Conservation (phyloP, 2,329 filamentous ascomycete genomes). For the Fusarium denticulatum region DNA sequence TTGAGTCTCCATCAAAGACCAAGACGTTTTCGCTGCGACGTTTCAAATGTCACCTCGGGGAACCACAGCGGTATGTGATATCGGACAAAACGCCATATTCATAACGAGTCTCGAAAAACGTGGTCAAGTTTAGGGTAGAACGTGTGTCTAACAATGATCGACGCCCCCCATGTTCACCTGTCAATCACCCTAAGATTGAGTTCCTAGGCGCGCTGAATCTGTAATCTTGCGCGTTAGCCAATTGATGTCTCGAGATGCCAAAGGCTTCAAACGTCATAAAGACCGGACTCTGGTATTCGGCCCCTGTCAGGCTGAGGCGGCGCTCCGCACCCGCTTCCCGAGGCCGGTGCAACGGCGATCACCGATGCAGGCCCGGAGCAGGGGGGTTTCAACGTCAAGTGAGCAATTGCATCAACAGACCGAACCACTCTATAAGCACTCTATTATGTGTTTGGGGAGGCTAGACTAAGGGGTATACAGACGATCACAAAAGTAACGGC, state of each 20-base stretch:
- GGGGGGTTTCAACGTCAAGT: conserved; percentile 2
- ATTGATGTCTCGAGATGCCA: neutral
- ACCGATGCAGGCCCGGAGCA: conserved; percentile 31
- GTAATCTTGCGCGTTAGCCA: neutral
- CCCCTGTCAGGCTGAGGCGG: conserved; percentile 41
- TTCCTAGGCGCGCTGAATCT: conserved; percentile 5
- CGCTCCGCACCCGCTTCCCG: conserved; percentile 17
- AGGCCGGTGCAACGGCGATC: conserved; percentile 39
- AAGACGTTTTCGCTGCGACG: neutral
- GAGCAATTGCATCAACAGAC: conserved; percentile 2
- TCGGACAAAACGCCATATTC: conserved; percentile 17
- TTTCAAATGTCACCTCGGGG: neutral
- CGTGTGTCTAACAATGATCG: neutral
- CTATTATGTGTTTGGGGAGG: neutral
- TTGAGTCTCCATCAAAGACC: neutral
- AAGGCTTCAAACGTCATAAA: conserved; percentile 20
- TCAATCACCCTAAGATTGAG: conserved; percentile 20
- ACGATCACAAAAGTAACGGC: neutral
- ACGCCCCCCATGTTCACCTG: conserved; percentile 1
- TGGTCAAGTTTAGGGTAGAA: conserved; percentile 1
- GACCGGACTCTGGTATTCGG: neutral
- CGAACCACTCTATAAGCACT: neutral
- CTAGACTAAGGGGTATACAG: neutral
- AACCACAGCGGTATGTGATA: conserved; percentile 8
- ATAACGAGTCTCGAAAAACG: neutral